Evolutionary conservation across 176 grass and related monocot species (phyloP).

Genomic region (Oryza rufipogon): DNA sequence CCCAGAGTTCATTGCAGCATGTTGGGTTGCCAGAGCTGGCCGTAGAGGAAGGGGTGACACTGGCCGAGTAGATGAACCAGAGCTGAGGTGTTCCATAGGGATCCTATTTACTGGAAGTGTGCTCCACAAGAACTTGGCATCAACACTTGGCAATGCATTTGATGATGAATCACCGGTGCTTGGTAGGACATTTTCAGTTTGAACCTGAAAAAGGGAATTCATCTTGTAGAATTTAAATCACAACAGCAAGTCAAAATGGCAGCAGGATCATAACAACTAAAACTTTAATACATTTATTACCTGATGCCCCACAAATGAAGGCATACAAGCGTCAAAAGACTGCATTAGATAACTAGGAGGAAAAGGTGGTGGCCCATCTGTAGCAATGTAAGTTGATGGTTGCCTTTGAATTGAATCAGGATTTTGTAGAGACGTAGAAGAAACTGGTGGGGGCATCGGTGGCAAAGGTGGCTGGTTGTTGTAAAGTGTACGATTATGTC

Average conservation of each 20-base stretch:
- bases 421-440: conserved; percentile 53
- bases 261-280: conserved; percentile 33
- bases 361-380: conserved; percentile 67
- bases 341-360: conserved; percentile 72
- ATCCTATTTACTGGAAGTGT: conserved; percentile 60
- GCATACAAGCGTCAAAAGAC: conserved; percentile 62
- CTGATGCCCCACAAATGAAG: conserved; percentile 54
- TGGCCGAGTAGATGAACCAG: conserved; percentile 52
- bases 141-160: conserved; percentile 63
- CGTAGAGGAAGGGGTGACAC: conserved; percentile 62
- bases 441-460: conserved; percentile 70
- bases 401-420: conserved; percentile 61
- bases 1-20: conserved; percentile 42
- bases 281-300: conserved; percentile 51
- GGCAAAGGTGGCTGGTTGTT: conserved; percentile 86
- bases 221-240: conserved; percentile 30
- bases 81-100: conserved; percentile 55
- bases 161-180: conserved; percentile 53
- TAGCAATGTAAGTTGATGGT: conserved; percentile 49
- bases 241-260: conserved; percentile 31
- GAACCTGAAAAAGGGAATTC: conserved; percentile 61
- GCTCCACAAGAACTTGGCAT: conserved; percentile 77
- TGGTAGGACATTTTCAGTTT: conserved; percentile 64
- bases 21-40: conserved; percentile 62
- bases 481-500: conserved; percentile 53